phyloP scores from a whole-genome alignment of 192 early-diverging fungal genomes.

The Backusella mclennaniae region DNA sequence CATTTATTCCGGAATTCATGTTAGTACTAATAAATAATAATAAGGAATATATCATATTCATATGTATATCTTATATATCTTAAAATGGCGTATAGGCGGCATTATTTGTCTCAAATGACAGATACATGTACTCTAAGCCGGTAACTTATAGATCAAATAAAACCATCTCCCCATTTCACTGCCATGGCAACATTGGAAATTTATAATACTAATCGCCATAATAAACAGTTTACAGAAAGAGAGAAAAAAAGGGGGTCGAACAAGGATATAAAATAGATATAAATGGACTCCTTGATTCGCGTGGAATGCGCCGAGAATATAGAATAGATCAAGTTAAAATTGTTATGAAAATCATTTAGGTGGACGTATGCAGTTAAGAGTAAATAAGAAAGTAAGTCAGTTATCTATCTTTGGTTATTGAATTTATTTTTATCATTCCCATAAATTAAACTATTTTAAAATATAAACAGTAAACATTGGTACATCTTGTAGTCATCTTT shows the following conservation, averaged over 20 bases:
- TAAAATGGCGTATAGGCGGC: neutral
- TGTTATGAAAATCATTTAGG: conserved; percentile 11
- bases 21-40: neutral
- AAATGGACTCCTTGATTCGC: neutral
- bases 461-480: neutral
- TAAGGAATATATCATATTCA: neutral
- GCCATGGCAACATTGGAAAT: neutral
- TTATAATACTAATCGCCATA: neutral
- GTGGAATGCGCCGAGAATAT: neutral
- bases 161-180: neutral
- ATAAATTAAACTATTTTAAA: neutral
- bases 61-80: neutral
- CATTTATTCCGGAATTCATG: neutral
- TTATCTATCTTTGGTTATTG: neutral
- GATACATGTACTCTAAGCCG: neutral
- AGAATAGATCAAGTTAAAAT: neutral
- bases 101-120: neutral
- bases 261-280: neutral
- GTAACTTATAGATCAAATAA: neutral
- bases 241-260: neutral
- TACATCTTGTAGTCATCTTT: neutral
- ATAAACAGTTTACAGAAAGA: neutral
- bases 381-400: neutral
- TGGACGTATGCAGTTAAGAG: conserved; percentile 8
- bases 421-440: neutral